These are phyloP conservation scores for Podaxis pistillaris DNA, from an alignment of 768 basidiomycete species.

Conservation along the genomic window DNA sequence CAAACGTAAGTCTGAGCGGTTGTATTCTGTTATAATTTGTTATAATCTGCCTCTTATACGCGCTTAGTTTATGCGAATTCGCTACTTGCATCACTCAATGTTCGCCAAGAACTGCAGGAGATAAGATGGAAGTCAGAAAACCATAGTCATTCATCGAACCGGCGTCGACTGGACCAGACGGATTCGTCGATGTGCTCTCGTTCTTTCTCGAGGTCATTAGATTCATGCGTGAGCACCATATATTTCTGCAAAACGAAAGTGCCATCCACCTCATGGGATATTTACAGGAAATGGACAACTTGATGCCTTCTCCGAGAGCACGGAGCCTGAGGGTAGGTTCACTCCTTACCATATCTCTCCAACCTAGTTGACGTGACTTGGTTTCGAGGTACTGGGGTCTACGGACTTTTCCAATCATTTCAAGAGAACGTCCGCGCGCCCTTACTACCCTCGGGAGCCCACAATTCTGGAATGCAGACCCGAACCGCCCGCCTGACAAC, in stretches of 20 bases:
- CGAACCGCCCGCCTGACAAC: not conserved
- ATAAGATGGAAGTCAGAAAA: slow-evolving; percentile 8
- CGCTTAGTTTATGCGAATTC: slow-evolving; percentile 35
- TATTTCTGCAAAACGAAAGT: too few relatives aligned
- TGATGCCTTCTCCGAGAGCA: not conserved
- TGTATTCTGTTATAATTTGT: too few relatives aligned
- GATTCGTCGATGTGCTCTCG: not conserved
- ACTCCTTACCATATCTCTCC: not conserved
- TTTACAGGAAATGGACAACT: not conserved
- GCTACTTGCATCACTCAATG: slow-evolving; percentile 26
- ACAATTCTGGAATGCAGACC: slow-evolving; percentile 2
- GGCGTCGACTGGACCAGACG: not conserved
- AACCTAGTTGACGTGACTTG: not conserved
- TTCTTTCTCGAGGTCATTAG: not conserved
- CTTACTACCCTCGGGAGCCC: slow-evolving; percentile 9
- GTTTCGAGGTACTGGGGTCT: not conserved
- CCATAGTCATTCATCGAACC: not conserved
- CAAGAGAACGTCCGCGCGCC: not conserved
- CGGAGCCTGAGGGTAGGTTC: not conserved
- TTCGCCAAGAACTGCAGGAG: slow-evolving; percentile 10
- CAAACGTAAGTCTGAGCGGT: slow-evolving; percentile 32
- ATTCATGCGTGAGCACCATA: not conserved
- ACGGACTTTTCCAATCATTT: not conserved
- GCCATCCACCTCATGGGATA: not conserved
- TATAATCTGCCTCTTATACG: too few relatives aligned